phyloP scores from a whole-genome alignment of 257 asterid species.

The Salvia miltiorrhiza region DNA sequence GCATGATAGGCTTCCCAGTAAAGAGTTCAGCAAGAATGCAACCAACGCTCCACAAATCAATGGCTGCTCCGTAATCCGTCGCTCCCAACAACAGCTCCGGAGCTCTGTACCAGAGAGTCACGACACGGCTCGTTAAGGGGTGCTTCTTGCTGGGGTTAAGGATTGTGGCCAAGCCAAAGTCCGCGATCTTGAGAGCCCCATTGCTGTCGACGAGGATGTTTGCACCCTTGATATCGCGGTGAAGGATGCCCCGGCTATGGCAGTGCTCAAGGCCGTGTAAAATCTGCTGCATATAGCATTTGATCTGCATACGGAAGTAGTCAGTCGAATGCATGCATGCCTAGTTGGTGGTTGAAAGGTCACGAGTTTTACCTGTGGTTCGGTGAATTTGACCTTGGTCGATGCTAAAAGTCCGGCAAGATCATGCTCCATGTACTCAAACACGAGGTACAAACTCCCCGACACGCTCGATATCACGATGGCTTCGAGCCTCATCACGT shows the following conservation, averaged over 20 bases:
- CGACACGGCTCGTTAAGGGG: conserved; percentile 86
- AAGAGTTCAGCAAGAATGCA: conserved; percentile 89
- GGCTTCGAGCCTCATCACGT: conserved; percentile 86
- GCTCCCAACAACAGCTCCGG: conserved; percentile 93
- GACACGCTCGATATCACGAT: conserved; percentile 75
- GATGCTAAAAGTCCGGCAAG: conserved; percentile 83
- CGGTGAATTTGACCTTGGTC: conserved; percentile 65
- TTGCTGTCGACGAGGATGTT: conserved; percentile 70
- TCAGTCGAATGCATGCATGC: neutral
- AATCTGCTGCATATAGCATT: conserved; percentile 80
- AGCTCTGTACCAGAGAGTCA: conserved; percentile 93
- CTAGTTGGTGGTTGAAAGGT: neutral
- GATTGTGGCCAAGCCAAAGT: conserved; percentile 75
- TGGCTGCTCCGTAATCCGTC: conserved; percentile 72
- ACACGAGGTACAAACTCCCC: conserved; percentile 80
- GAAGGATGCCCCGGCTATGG: conserved; percentile 79
- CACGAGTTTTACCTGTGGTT: conserved; percentile 56
- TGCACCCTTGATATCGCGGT: conserved; percentile 90
- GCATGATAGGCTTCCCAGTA: conserved; percentile 86
- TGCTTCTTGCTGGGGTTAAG: conserved; percentile 53
- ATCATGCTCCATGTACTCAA: conserved; percentile 97
- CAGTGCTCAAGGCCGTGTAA: conserved; percentile 80
- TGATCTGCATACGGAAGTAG: conserved; percentile 45
- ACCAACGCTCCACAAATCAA: conserved; percentile 92
- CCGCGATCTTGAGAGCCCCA: conserved; percentile 75